Base-by-base conservation (phyloP, 495 filamentous ascomycete genomes). In the Xylaria acuta region DNA sequence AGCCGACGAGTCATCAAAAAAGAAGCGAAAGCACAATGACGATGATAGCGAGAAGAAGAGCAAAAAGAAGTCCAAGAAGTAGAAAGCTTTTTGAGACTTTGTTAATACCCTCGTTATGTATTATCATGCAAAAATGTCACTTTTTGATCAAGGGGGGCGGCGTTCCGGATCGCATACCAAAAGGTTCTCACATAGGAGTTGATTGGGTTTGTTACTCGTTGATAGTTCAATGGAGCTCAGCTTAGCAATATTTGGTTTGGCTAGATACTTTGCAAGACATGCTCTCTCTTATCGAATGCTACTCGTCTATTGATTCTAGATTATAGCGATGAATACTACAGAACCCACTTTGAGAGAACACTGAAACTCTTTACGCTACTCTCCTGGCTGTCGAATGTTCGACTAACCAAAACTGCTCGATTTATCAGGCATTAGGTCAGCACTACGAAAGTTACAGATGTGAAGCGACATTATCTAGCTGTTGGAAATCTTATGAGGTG, bases 51-150 rank as follows among this genome's bases (percentile, higher is more conserved):
- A 84, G 75, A 84, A 84, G 78, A 86, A 86, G 75, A 86, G 77
- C 67, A 79, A 84, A 74, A 80, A 83, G 76, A 82, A 83, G 75
- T 74, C 74, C 16, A 83, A 84, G 81, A 82, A 84, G 76, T 81
- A 83, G 69, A 79, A 80, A 62, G 58, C 74, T 58, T 72, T 71
- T 41, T 79, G 74, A 74, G 68, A 69, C 56, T 80, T 51, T 22
- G 27, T 67, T 70, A 67, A 69, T 74, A 47, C 64, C 74, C 69
- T 76, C 73, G 69, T 65, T 71, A 66, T 79, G 77, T 79, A 79
- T 71, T 64, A 79, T 79, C 76, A 64, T 65, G 54, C 72, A 72
- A 79, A 77, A 75, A 47, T 62, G 74, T 68, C 47, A 67, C 75
- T 72, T 69, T 79, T 64, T 69, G 41, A 68, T 74, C 72, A 75